Evolutionary conservation across 192 early-diverging fungal genomes (phyloP), one percentile per base, ranked within the genome.

Genomic region (Coemansia umbellata): DNA sequence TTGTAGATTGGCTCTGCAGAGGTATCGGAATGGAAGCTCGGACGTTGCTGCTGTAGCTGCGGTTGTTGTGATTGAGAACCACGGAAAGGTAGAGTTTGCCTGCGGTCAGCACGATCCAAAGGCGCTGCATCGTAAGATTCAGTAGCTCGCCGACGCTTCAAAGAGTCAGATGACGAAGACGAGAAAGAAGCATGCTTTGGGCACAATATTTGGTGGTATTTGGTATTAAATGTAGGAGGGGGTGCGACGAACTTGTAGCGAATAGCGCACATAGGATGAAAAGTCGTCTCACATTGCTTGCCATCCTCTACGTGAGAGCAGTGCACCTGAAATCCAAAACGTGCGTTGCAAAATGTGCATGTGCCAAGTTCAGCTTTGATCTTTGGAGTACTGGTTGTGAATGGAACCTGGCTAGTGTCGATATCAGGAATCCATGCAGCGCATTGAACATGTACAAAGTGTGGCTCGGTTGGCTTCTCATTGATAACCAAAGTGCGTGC

Each of bases 201-300:
- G 14, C 71, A 74, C n/a, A 51, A 44, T 14, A 33, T 37, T 9
- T 50, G 26, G 19, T 45, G 37, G 56, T 47, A 74, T 35, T 74
- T 74, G 56, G 55, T 39, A 22, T 47, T 63, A 30, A 63, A 68
- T 31, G 32, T 26, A 5, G 60, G 27, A 3, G 71, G 64, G 1
- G 52, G 42, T 3, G 37, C 17, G 5, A 68, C 36, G 37, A 74
- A 67, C 24, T 47, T 55, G 54, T 68, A 55, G 17, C 64, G 60
- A 28, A 74, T 53, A 17, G 65, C 71, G 39, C 71, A 74, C 71
- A 74, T 74, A 18, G 71, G 71, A 31, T 74, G 71, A 40, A 60
- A 74, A 11, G 64, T 36, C 27, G 15, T 56, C 19, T 55, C 22
- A 35, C 71, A 74, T 8, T n/a, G 18, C 3, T 14, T 17, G 15